Evolutionary conservation across 768 basidiomycete species (phyloP).

Genomic region (Calocera viscosa): DNA sequence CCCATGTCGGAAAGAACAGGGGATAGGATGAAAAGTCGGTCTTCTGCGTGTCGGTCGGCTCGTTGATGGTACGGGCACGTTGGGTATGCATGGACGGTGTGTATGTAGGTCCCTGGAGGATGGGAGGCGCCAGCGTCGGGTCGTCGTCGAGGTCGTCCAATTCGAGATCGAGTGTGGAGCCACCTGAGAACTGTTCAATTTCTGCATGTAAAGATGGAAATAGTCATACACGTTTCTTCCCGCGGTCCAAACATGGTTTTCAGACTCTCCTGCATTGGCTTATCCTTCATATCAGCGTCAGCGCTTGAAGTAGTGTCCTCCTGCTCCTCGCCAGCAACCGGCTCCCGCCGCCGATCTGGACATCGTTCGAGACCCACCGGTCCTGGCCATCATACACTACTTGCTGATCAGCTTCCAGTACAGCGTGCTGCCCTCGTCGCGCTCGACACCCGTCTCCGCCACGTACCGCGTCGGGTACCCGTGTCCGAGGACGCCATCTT

Average conservation of each 20-base stretch:
- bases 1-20: slow-evolving; percentile 16
- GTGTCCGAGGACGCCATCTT: too few relatives aligned
- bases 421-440: too few relatives aligned
- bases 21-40: slow-evolving; percentile 6
- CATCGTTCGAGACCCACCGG: too few relatives aligned
- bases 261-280: slow-evolving; percentile 28
- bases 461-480: too few relatives aligned
- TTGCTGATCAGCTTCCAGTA: too few relatives aligned
- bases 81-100: background rate
- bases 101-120: background rate
- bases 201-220: background rate
- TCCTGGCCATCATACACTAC: too few relatives aligned
- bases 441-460: too few relatives aligned
- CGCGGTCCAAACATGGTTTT: slow-evolving; percentile 64
- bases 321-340: background rate
- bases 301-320: background rate
- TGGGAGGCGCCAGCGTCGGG: background rate
- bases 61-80: background rate
- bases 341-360: too few relatives aligned
- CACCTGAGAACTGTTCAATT: slow-evolving; percentile 30
- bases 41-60: background rate
- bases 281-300: background rate
- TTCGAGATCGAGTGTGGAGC: slow-evolving; percentile 65
- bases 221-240: slow-evolving; percentile 48
- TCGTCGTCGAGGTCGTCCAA: slow-evolving; percentile 39